Percentiles rank a stretch among this genome's conserved stretches.
Conservation (phyloP, 192 early-diverging fungal species). For the Coemansia sp. region DNA sequence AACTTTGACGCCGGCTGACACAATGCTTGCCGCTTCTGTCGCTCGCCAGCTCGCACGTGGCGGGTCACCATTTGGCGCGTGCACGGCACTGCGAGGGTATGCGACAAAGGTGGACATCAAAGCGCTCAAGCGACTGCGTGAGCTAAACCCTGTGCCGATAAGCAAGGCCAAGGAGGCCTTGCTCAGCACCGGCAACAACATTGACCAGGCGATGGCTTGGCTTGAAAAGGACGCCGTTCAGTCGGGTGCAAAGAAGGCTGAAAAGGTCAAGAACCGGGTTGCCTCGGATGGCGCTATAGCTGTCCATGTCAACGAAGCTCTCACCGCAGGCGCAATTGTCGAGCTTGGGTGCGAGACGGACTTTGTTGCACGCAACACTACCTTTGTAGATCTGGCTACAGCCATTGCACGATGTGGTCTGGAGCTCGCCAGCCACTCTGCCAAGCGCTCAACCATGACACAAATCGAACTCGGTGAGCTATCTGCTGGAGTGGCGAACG, state of each 20-base stretch:
- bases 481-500: not conserved
- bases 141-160: slow-evolving; percentile 75
- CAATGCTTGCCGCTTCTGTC: not conserved
- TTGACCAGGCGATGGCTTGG: slow-evolving; percentile 76
- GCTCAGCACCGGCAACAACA: slow-evolving; percentile 64
- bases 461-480: slow-evolving; percentile 4
- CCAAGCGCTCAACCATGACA: not conserved
- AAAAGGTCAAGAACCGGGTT: slow-evolving; percentile 74
- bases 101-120: slow-evolving; percentile 55
- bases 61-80: not conserved
- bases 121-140: slow-evolving; percentile 69
- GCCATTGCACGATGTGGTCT: slow-evolving; percentile 22
- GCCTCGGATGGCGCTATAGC: slow-evolving; percentile 73
- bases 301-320: slow-evolving; percentile 47
- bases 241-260: slow-evolving; percentile 72
- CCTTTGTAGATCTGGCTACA: slow-evolving; percentile 71
- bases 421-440: not conserved
- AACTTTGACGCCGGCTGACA: not conserved
- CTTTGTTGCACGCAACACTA: slow-evolving; percentile 83
- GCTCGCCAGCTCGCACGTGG: not conserved
- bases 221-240: slow-evolving; percentile 69
- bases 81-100: slow-evolving; percentile 12
- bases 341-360: slow-evolving; percentile 90
- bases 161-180: slow-evolving; percentile 88
- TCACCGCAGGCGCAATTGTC: slow-evolving; percentile 59